These are phyloP conservation scores for Acorus calamus DNA, from an alignment of 106 monocot species.

Conservation along the genomic window DNA sequence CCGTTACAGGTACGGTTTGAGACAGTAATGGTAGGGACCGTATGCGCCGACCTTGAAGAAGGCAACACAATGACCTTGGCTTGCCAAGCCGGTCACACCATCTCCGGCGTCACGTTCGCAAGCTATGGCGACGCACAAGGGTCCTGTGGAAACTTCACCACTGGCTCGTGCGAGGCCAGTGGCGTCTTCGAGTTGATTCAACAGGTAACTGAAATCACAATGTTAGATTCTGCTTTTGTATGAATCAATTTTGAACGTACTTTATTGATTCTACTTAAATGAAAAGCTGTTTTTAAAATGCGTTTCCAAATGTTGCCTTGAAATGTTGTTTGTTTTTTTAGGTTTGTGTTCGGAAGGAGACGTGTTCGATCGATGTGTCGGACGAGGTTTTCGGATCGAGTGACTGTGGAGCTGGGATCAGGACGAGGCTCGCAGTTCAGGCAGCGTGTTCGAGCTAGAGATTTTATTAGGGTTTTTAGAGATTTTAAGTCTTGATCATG, in stretches of 20 bases:
- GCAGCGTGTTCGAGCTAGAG: background rate
- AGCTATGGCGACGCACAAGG: constrained; percentile 22
- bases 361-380: background rate
- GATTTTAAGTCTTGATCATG: too few species aligned
- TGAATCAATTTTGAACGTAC: background rate
- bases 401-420: background rate
- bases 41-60: constrained; percentile 6
- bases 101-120: constrained; percentile 8
- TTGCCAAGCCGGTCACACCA: constrained; percentile 7
- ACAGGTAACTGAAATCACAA: constrained; percentile 6
- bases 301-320: too few species aligned
- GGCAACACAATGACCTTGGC: constrained; percentile 11
- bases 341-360: background rate
- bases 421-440: background rate
- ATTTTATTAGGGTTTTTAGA: too few species aligned
- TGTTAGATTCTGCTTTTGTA: background rate
- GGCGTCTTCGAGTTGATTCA: background rate
- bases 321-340: background rate
- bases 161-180: constrained; percentile 6
- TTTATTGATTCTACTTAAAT: background rate
- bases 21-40: constrained; percentile 14
- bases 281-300: too few species aligned
- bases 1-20: constrained; percentile 12
- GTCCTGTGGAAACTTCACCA: constrained; percentile 6
- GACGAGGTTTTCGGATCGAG: background rate